These are phyloP conservation scores for Parastagonospora nodorum DNA, from an alignment of 2,329 filamentous ascomycete genomes.

Conservation along the genomic window DNA sequence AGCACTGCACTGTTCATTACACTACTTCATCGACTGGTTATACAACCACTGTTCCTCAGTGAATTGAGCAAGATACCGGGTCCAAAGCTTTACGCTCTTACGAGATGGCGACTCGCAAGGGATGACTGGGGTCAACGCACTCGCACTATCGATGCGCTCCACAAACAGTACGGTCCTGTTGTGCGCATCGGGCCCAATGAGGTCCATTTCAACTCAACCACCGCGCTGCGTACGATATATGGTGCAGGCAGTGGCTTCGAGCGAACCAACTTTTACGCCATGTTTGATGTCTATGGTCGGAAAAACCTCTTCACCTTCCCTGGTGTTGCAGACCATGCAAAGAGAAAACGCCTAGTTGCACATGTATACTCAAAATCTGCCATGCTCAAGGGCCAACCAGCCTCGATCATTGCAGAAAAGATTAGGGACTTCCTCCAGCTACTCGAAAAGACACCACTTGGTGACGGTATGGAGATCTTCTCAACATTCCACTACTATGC, in stretches of 20 bases:
- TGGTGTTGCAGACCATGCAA: conserved; percentile 50
- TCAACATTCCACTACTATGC: conserved; percentile 58
- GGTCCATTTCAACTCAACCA: conserved; percentile 42
- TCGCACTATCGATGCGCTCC: conserved; percentile 49
- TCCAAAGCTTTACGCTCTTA: conserved; percentile 48
- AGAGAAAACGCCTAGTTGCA: conserved; percentile 59
- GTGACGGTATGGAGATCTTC: conserved; percentile 52
- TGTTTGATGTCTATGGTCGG: conserved; percentile 60
- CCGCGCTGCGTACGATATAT: conserved; percentile 59
- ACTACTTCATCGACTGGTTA: conserved; percentile 4
- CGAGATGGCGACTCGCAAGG: conserved; percentile 53
- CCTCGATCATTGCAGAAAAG: conserved; percentile 3
- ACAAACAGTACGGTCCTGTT: conserved; percentile 35
- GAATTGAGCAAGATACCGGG: conserved; percentile 38
- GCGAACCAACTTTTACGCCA: conserved; percentile 58
- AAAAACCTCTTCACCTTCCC: conserved; percentile 61
- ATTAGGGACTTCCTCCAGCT: conserved; percentile 47
- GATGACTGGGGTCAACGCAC: conserved; percentile 55
- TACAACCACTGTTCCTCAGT: neutral
- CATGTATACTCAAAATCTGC: conserved; percentile 59
- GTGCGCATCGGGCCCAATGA: conserved; percentile 19
- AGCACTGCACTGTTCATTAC: neutral
- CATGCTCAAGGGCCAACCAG: conserved; percentile 49
- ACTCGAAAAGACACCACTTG: conserved; percentile 40
- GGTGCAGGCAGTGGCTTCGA: conserved; percentile 59